phyloP scores from a whole-genome alignment of 768 basidiomycete species.

The Auricularia heimuer region DNA sequence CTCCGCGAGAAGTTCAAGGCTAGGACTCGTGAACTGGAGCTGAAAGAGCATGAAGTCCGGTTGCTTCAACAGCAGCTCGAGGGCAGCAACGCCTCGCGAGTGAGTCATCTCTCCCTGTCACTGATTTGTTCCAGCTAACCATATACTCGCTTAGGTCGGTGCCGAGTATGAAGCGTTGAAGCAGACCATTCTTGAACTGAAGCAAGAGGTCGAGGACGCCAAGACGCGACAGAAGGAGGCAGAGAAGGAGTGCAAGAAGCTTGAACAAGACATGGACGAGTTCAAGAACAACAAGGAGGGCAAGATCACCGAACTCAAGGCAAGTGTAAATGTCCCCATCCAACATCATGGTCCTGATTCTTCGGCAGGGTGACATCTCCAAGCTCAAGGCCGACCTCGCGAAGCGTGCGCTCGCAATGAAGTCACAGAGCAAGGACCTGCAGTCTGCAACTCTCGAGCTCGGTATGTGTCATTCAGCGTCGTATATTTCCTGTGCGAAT shows the following conservation, averaged over 20 bases:
- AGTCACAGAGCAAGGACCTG: constrained; percentile 80
- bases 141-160: constrained; percentile 45
- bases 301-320: constrained; percentile 90
- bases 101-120: constrained; percentile 26
- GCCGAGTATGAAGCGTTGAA: constrained; percentile 69
- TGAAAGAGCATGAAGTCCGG: constrained; percentile 79
- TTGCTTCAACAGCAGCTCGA: constrained; percentile 77
- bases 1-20: constrained; percentile 53
- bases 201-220: constrained; percentile 48
- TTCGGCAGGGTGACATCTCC: constrained; percentile 57
- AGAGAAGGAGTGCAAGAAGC: constrained; percentile 67
- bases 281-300: constrained; percentile 99
- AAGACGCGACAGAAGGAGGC: constrained; percentile 71
- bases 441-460: constrained; percentile 82
- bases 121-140: no score
- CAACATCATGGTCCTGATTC: neutral
- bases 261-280: constrained; percentile 95
- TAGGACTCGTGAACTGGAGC: constrained; percentile 61
- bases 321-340: constrained; percentile 19
- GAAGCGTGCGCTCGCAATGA: constrained; percentile 72
- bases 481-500: no score
- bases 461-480: constrained; percentile 38
- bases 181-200: constrained; percentile 48
- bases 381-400: constrained; percentile 74
- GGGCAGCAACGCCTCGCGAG: constrained; percentile 83